These are phyloP conservation scores for Tricholoma flavovirens DNA, from an alignment of 768 basidiomycete genomes.

Conservation along the genomic window DNA sequence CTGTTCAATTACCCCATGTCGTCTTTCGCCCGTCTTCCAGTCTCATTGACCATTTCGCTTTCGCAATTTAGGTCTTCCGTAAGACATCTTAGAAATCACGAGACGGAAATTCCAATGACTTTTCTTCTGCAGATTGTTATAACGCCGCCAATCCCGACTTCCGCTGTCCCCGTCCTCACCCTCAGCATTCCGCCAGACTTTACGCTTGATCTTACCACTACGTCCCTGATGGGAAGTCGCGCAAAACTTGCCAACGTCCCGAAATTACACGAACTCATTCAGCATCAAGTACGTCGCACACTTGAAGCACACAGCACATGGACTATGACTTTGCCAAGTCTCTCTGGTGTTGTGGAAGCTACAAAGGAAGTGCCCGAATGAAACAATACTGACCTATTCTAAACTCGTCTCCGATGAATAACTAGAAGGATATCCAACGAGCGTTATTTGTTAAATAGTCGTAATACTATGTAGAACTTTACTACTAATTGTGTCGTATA, in stretches of 20 bases:
- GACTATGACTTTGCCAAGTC: conserved; percentile 63
- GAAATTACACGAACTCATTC: conserved; percentile 92
- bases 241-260: conserved; percentile 98
- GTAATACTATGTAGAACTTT: background rate
- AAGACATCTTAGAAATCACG: conserved; percentile 19
- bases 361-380: conserved; percentile 30
- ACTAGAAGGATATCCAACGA: background rate
- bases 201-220: conserved; percentile 78
- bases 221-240: conserved; percentile 89
- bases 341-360: conserved; percentile 34
- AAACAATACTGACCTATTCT: conserved; percentile 6
- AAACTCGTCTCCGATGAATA: background rate
- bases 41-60: conserved; percentile 74
- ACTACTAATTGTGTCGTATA: background rate
- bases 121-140: conserved; percentile 53
- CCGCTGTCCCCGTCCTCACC: conserved; percentile 54
- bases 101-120: conserved; percentile 6
- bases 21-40: conserved; percentile 77
- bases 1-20: conserved; percentile 81
- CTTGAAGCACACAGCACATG: conserved; percentile 57
- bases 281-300: conserved; percentile 70
- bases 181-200: conserved; percentile 82
- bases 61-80: conserved; percentile 68
- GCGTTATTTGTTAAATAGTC: too few relatives aligned
- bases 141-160: conserved; percentile 50